These are phyloP conservation scores for Gossypioides kirkii DNA, from an alignment of 345 rosid species.

Conservation along the genomic window DNA sequence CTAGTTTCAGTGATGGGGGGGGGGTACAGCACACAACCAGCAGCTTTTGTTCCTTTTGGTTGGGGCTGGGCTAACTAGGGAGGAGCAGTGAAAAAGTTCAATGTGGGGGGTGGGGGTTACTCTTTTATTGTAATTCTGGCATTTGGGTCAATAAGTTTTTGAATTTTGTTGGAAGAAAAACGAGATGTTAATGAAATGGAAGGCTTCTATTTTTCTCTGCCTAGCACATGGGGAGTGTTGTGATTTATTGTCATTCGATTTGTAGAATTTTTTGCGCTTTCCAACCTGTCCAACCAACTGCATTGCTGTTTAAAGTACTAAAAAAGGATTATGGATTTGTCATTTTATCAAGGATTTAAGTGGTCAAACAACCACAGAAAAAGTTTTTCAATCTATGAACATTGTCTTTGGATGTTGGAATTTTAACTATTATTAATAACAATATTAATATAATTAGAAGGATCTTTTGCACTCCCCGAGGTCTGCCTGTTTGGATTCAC, in stretches of 20 bases:
- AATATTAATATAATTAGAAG: neutral
- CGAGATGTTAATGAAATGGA: neutral
- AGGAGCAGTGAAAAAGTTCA: neutral
- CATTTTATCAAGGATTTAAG: neutral
- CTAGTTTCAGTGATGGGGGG: neutral
- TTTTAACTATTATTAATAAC: neutral
- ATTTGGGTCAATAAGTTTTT: neutral
- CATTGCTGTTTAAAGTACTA: neutral
- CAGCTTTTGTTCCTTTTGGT: conserved; percentile 27
- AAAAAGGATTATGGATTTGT: neutral
- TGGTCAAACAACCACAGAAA: neutral
- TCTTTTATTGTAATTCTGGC: neutral
- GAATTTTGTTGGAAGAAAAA: neutral
- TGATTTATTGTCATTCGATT: neutral
- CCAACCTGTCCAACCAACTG: neutral
- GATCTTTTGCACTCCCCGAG: neutral
- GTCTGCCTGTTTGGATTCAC: conserved; percentile 13
- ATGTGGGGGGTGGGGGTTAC: neutral
- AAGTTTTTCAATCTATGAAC: neutral
- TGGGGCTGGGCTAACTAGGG: conserved; percentile 13
- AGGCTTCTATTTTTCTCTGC: neutral
- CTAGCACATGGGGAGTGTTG: neutral
- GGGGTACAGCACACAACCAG: neutral
- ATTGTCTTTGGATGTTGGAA: neutral
- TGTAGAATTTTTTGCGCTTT: neutral